These are phyloP conservation scores for Colletotrichum liriopes DNA, from an alignment of 2,329 filamentous ascomycete species.

Conservation along the genomic window DNA sequence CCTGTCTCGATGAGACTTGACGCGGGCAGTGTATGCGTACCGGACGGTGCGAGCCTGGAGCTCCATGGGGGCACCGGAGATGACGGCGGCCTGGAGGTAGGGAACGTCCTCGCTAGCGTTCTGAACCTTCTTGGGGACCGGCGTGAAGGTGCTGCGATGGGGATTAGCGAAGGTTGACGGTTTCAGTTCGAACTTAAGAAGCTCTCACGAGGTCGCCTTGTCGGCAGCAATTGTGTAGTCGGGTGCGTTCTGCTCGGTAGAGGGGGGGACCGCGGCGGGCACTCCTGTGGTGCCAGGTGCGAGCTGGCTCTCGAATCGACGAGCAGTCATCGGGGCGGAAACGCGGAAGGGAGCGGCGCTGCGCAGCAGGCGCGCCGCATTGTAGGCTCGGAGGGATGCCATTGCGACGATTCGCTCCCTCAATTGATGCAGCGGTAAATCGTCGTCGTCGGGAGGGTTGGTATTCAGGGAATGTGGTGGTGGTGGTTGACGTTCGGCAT, in stretches of 20 bases:
- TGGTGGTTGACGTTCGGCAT: constrained; percentile 45
- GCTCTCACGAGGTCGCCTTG: constrained; percentile 87
- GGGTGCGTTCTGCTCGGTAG: constrained; percentile 75
- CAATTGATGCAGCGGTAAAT: constrained; percentile 28
- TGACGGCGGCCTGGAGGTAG: constrained; percentile 83
- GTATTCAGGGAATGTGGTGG: constrained; percentile 40
- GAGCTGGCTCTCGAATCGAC: constrained; percentile 70
- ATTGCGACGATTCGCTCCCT: constrained; percentile 60
- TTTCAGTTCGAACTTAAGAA: not conserved
- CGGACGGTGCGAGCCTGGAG: constrained; percentile 94
- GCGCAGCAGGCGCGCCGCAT: constrained; percentile 68
- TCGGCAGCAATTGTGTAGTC: constrained; percentile 88
- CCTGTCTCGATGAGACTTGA: not conserved
- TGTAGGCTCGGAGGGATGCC: constrained; percentile 76
- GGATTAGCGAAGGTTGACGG: constrained; percentile 27
- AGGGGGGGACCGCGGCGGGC: constrained; percentile 52
- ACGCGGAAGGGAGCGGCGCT: constrained; percentile 57
- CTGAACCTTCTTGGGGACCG: constrained; percentile 90
- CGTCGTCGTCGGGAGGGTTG: constrained; percentile 15
- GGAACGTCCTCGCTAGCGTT: constrained; percentile 88
- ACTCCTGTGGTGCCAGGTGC: constrained; percentile 56
- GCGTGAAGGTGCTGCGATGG: constrained; percentile 83
- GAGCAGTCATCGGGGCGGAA: constrained; percentile 60
- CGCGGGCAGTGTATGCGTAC: constrained; percentile 65
- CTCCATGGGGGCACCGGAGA: constrained; percentile 94